phyloP scores from a whole-genome alignment of 495 filamentous ascomycete genomes.

The Xylaria longipes region DNA sequence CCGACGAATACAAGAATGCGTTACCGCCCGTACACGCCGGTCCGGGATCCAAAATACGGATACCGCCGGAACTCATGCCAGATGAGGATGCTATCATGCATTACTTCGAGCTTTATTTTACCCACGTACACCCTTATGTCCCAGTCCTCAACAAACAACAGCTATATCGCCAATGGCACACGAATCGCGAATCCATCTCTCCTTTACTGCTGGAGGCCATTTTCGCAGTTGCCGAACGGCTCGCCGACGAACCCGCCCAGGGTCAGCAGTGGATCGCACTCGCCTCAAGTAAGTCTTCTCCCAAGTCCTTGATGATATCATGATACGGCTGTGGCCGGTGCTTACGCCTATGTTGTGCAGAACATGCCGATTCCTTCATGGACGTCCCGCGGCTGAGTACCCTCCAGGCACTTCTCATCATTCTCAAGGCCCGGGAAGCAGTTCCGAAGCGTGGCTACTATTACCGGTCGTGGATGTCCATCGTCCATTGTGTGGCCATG shows the following conservation, averaged over 20 bases:
- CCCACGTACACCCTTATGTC: constrained; percentile 93
- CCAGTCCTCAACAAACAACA: constrained; percentile 85
- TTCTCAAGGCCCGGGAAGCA: constrained; percentile 90
- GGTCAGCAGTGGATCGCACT: constrained; percentile 95
- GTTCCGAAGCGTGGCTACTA: constrained; percentile 94
- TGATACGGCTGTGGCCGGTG: neutral
- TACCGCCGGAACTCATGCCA: constrained; percentile 94
- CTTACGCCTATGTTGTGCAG: constrained; percentile 49
- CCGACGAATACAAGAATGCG: constrained; percentile 65
- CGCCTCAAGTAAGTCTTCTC: constrained; percentile 74
- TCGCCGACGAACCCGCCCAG: constrained; percentile 82
- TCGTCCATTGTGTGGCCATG: constrained; percentile 91
- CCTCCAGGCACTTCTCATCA: constrained; percentile 85
- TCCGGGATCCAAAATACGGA: constrained; percentile 78
- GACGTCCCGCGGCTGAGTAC: constrained; percentile 93
- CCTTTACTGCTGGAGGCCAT: constrained; percentile 92
- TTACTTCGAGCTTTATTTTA: constrained; percentile 93
- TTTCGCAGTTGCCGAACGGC: constrained; percentile 88
- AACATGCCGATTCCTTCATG: constrained; percentile 94
- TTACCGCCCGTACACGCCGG: constrained; percentile 71
- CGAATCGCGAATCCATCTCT: constrained; percentile 83
- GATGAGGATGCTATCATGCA: constrained; percentile 80
- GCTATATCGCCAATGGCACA: constrained; percentile 92
- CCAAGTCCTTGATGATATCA: neutral
- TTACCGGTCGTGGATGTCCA: constrained; percentile 96